phyloP scores from a whole-genome alignment of 495 filamentous ascomycete species.

The Neurospora intermedia region DNA sequence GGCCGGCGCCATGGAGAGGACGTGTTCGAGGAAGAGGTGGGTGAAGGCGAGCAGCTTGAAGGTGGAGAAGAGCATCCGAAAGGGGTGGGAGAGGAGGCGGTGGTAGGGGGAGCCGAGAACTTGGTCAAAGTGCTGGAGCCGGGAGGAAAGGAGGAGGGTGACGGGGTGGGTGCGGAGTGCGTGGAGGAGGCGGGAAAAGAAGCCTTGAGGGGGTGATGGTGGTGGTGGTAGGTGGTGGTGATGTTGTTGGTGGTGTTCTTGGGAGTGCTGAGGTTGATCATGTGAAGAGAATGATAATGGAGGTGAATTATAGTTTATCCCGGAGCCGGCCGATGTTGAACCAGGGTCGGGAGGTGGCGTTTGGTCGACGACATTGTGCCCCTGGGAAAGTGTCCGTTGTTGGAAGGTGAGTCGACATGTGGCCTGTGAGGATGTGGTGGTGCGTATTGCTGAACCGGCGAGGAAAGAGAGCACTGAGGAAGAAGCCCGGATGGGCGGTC shows the following conservation, averaged over 20 bases:
- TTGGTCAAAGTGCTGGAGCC: conserved; percentile 1
- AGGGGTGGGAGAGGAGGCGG: conserved; percentile 22
- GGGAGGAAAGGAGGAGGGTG: background rate
- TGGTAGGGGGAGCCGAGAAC: conserved; percentile 2
- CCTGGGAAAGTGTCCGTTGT: background rate
- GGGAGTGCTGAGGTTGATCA: background rate
- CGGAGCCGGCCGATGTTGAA: background rate
- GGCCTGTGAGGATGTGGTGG: background rate
- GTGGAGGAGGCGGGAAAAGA: background rate
- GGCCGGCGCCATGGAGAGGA: conserved; percentile 39
- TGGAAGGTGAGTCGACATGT: background rate
- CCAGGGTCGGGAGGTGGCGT: background rate
- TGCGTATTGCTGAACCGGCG: background rate
- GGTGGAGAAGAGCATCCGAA: conserved; percentile 24
- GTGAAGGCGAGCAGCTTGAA: conserved; percentile 36
- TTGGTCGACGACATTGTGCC: background rate
- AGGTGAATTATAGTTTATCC: background rate
- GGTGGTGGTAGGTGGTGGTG: background rate
- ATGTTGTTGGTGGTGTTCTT: background rate
- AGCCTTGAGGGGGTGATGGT: background rate
- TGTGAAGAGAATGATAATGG: background rate
- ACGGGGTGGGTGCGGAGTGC: background rate
- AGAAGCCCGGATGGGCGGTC: background rate
- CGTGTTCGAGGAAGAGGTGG: conserved; percentile 51
- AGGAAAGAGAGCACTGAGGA: background rate